These are phyloP conservation scores for Yamadazyma philogaea DNA, from an alignment of 805 yeast genomes.

Conservation along the genomic window DNA sequence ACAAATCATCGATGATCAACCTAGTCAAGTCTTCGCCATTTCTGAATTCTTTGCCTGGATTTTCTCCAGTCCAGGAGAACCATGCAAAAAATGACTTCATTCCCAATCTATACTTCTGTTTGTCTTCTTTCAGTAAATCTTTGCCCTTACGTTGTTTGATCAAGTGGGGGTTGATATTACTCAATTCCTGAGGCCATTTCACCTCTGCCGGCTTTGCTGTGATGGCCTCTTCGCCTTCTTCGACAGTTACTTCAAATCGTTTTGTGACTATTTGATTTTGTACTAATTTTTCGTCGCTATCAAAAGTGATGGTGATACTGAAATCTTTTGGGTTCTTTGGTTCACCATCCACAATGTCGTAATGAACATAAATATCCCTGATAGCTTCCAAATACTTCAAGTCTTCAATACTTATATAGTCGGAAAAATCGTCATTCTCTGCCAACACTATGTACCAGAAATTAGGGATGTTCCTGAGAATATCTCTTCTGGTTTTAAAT, in stretches of 20 bases:
- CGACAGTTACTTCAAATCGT: conserved; percentile 47
- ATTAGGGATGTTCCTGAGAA: conserved; percentile 56
- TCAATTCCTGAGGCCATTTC: conserved; percentile 67
- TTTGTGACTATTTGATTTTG: conserved; percentile 61
- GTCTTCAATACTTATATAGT: conserved; percentile 73
- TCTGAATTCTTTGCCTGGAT: conserved; percentile 74
- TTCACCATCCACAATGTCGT: conserved; percentile 35
- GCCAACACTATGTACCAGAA: conserved; percentile 89
- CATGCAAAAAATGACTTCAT: conserved; percentile 86
- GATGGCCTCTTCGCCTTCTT: conserved; percentile 54
- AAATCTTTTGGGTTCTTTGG: conserved; percentile 47
- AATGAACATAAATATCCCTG: conserved; percentile 58
- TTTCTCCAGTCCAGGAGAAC: conserved; percentile 80
- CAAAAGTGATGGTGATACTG: conserved; percentile 56
- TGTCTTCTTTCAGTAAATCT: conserved; percentile 48
- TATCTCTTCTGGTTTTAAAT: conserved; percentile 53
- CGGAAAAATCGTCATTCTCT: conserved; percentile 81
- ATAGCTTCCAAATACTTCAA: conserved; percentile 69
- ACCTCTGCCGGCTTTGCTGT: conserved; percentile 53
- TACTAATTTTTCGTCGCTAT: conserved; percentile 42
- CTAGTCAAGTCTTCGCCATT: conserved; percentile 76
- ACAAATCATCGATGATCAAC: conserved; percentile 72
- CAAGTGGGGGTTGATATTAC: conserved; percentile 50
- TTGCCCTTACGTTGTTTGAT: conserved; percentile 40
- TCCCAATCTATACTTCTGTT: conserved; percentile 61